Evolutionary conservation across 805 yeast species (phyloP).

Genomic region (Ogataea populi-albae): DNA sequence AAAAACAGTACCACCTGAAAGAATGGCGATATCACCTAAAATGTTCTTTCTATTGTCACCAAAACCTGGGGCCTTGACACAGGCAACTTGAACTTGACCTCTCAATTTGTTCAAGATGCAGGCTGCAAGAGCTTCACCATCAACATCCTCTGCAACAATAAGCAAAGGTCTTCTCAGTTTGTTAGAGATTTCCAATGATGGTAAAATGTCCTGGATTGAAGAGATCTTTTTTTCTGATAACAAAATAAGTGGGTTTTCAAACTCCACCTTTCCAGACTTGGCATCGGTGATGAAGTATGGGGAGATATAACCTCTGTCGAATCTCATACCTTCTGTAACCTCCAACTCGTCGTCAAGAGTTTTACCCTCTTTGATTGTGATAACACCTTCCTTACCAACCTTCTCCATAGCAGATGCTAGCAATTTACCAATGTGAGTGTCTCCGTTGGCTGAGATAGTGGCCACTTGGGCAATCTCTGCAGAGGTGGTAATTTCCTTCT

Average conservation of each 20-base stretch:
- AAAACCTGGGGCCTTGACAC: constrained; percentile 98
- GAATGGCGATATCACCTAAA: constrained; percentile 90
- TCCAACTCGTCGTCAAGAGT: constrained; percentile 95
- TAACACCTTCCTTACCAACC: constrained; percentile 98
- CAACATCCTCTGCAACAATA: constrained; percentile 92
- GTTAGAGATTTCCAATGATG: constrained; percentile 90
- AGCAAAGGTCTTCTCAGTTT: constrained; percentile 90
- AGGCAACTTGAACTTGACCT: constrained; percentile 97
- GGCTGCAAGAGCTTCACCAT: constrained; percentile 98
- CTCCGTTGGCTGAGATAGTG: constrained; percentile 96
- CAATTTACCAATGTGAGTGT: constrained; percentile 82
- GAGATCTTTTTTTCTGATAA: constrained; percentile 91
- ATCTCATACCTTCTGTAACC: constrained; percentile 97
- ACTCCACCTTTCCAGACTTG: constrained; percentile 89
- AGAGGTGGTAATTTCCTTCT: constrained; percentile 88
- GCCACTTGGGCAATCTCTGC: constrained; percentile 98
- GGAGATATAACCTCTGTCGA: constrained; percentile 95
- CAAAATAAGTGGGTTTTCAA: constrained; percentile 86
- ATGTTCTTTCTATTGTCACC: constrained; percentile 98
- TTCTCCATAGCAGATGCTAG: constrained; percentile 97
- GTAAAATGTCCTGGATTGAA: constrained; percentile 85
- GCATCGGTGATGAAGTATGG: constrained; percentile 96
- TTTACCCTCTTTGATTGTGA: constrained; percentile 96
- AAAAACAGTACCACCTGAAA: constrained; percentile 88
- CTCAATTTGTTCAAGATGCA: constrained; percentile 95